Evolutionary conservation across 2,329 filamentous ascomycete genomes (phyloP), one percentile per base, ranked within the genome.

Genomic region (Colletotrichum filicis): DNA sequence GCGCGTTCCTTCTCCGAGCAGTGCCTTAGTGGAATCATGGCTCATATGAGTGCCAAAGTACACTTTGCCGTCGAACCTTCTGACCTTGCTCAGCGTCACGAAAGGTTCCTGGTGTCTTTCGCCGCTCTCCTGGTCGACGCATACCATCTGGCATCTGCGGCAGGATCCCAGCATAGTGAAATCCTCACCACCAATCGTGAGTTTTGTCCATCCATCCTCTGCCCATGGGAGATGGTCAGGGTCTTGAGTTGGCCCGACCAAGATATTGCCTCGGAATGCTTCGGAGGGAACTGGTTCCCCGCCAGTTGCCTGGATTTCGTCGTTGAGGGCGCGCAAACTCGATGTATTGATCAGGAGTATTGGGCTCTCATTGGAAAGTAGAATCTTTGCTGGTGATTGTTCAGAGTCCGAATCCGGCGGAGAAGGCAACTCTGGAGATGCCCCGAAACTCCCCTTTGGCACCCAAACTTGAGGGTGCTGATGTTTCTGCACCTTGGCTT

Each of bases 121-220:
- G 0, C 92, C 95, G 14, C 93, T 98, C 59, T 91, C 86, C 81
- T 98, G 97, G 79, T 99, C 92, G 58, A 98, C 91, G 80, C 96
- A 98, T 11, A 99, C 93, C 95, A 99, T 98, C 81, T 98, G 95
- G 77, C 97, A 99, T 72, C 97, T 87, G 73, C 95, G 90, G 79
- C 97, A 99, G 3, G 93, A 90, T 0, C 95, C 96, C 5, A 98
- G 84, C 78, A 97, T 90, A 74, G 93, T 87, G 77, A 94, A 93
- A 11, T 83, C 81, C 71, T 92, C 87, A 2, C 81, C 76, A 1
- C 93, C 93, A 70, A 98, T 93, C 9, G 83, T 86, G 53, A 98
- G 78, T 19, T 83, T 86, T 14, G 85, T 85, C 96, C 96, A 98
- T 6, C 84, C 81, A 76, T 98, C 97, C 83, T 98, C 96, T 0